Percentiles rank a stretch among this genome's conserved stretches.
Conservation (phyloP, 2,329 filamentous ascomycete genomes). For the Botrytis medusae region DNA sequence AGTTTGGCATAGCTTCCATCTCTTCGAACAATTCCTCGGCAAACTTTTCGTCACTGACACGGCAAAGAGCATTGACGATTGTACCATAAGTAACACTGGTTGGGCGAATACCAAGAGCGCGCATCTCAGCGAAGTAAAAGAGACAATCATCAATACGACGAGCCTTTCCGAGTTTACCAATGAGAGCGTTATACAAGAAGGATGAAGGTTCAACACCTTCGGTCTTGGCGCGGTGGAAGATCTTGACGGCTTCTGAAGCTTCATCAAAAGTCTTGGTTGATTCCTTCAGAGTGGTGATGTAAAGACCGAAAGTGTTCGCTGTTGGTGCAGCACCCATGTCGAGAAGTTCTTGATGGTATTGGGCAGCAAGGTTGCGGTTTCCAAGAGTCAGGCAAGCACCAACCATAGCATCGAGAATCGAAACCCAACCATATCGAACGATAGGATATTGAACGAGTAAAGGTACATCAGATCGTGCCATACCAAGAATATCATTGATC, state of each 20-base stretch:
- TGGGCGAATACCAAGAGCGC: conserved; percentile 84
- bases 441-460: conserved; percentile 79
- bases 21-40: conserved; percentile 98
- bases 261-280: conserved; percentile 98
- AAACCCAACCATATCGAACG: conserved; percentile 93
- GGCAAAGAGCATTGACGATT: conserved; percentile 95
- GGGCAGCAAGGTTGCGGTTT: conserved; percentile 75
- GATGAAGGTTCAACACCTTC: conserved; percentile 96
- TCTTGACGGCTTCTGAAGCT: conserved; percentile 93
- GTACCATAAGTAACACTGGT: conserved; percentile 98
- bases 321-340: conserved; percentile 89
- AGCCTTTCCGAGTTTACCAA: conserved; percentile 97
- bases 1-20: conserved; percentile 98
- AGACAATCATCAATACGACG: conserved; percentile 97
- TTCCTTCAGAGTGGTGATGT: conserved; percentile 98
- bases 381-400: conserved; percentile 84
- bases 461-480: conserved; percentile 87
- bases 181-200: conserved; percentile 96
- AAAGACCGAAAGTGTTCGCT: conserved; percentile 95
- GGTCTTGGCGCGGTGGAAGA: conserved; percentile 89
- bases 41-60: conserved; percentile 96
- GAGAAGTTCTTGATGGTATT: conserved; percentile 88
- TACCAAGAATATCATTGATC: conserved; percentile 81
- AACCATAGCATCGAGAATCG: conserved; percentile 94
- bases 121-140: conserved; percentile 98